phyloP scores from a whole-genome alignment of 73 alveolate genomes.

The Paraurostyla sp. region DNA sequence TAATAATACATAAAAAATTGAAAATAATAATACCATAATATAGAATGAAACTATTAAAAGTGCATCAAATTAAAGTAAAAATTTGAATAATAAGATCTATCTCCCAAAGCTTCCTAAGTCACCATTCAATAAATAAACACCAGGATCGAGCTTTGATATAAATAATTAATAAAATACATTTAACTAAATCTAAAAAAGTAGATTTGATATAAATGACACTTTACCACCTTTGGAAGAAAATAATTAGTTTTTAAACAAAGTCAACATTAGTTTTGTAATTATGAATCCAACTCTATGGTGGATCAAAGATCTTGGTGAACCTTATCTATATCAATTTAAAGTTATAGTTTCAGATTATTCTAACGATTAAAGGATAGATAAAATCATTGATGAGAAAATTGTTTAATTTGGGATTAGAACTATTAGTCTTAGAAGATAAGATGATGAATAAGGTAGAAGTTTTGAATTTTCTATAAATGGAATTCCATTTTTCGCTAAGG shows the following conservation, averaged over 20 bases:
- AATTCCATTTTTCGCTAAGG: slow-evolving; percentile 82
- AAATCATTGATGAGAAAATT: slow-evolving; percentile 6
- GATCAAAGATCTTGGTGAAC: neutral
- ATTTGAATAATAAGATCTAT: no score
- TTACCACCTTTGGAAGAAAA: slow-evolving; percentile 69
- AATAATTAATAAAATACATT: no score
- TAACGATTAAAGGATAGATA: no score
- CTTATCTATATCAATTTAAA: neutral
- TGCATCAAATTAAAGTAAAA: no score
- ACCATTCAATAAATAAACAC: no score
- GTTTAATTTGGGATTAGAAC: slow-evolving; percentile 68
- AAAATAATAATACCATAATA: no score
- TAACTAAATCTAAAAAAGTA: no score
- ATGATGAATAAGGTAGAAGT: slow-evolving; percentile 76
- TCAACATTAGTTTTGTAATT: neutral
- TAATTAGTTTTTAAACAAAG: slow-evolving; percentile 79
- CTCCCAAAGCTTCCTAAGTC: no score
- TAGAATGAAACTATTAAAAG: no score
- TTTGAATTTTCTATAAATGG: slow-evolving; percentile 81
- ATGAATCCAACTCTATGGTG: slow-evolving; percentile 22
- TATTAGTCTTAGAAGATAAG: slow-evolving; percentile 45
- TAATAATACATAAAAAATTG: no score
- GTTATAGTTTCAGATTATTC: neutral
- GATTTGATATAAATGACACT: neutral
- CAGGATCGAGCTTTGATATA: no score